Conservation (phyloP, 1,284 basidiomycete genomes). For the Xerocomus nothofagi region DNA sequence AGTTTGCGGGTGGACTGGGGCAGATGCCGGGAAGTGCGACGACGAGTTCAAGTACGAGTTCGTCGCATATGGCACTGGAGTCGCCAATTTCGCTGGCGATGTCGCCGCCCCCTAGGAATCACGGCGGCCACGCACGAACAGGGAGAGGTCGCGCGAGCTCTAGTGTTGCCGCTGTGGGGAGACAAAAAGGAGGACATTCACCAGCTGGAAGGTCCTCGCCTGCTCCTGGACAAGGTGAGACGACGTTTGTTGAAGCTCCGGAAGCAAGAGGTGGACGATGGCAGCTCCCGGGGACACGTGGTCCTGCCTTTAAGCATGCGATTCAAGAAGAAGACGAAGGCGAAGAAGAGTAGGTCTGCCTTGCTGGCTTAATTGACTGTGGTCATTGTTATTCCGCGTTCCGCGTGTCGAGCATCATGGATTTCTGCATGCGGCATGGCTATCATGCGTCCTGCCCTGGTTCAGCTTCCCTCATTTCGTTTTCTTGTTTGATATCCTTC, state of each 20-base stretch:
- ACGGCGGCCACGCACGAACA: slow-evolving; percentile 23
- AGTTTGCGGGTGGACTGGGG: slow-evolving; percentile 77
- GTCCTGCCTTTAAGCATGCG: slow-evolving; percentile 60
- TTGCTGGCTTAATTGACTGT: slow-evolving; percentile 5
- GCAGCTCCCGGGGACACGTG: slow-evolving; percentile 63
- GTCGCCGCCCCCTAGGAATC: slow-evolving; percentile 44
- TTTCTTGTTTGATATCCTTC: slow-evolving; percentile 6
- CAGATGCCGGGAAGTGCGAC: slow-evolving; percentile 54
- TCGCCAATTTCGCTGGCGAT: slow-evolving; percentile 37
- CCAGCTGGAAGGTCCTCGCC: slow-evolving; percentile 59
- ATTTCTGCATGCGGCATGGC: slow-evolving; percentile 6
- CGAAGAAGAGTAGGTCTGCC: slow-evolving; percentile 55
- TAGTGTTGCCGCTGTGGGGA: slow-evolving; percentile 23
- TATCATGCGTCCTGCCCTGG: slow-evolving; percentile 5
- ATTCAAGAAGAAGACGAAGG: slow-evolving; percentile 79
- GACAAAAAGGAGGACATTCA: slow-evolving; percentile 52
- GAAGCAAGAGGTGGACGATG: slow-evolving; percentile 54
- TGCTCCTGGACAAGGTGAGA: slow-evolving; percentile 46
- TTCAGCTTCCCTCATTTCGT: slow-evolving; percentile 1
- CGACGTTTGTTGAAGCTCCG: slow-evolving; percentile 47
- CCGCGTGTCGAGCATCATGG: slow-evolving; percentile 11
- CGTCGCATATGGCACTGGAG: slow-evolving; percentile 29
- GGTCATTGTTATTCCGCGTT: slow-evolving; percentile 4
- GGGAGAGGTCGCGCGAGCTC: slow-evolving; percentile 28
- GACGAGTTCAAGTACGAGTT: slow-evolving; percentile 25